Conservation (phyloP, 73 alveolate species). For the Tetrahymena borealis region DNA sequence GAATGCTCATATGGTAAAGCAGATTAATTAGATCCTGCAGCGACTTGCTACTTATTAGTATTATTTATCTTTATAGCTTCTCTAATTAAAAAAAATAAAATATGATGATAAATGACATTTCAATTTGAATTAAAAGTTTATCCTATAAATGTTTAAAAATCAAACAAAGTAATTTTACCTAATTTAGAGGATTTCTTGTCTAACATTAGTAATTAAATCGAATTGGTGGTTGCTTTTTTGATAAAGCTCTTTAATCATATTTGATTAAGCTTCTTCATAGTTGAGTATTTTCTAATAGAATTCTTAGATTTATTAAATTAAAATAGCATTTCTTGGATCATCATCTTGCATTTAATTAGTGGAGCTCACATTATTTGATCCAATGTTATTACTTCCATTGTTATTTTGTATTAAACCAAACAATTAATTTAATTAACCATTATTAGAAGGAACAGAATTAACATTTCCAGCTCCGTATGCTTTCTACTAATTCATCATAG, state of each 20-base stretch:
- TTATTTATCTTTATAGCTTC: neutral
- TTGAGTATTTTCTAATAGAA: neutral
- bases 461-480: no score
- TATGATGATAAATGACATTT: neutral
- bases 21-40: neutral
- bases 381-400: neutral
- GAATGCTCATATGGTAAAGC: no score
- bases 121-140: neutral
- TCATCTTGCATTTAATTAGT: neutral
- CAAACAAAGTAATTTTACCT: neutral
- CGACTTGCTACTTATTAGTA: neutral
- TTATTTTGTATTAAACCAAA: neutral
- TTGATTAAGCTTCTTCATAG: neutral
- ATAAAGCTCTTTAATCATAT: neutral
- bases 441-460: neutral
- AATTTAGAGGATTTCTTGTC: neutral
- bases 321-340: neutral
- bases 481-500: neutral
- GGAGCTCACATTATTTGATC: no score
- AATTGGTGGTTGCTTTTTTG: neutral
- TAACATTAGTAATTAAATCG: neutral
- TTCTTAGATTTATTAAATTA: neutral
- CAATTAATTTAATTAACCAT: neutral
- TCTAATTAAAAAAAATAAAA: neutral
- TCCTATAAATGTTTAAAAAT: neutral